These are phyloP conservation scores for Hysterangium stoloniferum DNA, from an alignment of 768 basidiomycete species.

Conservation along the genomic window DNA sequence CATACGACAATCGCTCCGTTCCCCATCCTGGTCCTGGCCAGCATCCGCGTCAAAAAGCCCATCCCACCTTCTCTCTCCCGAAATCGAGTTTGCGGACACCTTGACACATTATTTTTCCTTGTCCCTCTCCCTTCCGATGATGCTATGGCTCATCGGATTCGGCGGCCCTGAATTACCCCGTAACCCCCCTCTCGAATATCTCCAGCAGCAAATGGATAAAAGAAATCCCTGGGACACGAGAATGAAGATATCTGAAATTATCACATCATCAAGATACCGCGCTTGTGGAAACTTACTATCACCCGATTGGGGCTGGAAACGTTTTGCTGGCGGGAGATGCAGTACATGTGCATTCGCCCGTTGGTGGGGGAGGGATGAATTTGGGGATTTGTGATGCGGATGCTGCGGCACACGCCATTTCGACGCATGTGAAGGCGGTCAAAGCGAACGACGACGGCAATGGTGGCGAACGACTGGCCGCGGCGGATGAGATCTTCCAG, in stretches of 20 bases:
- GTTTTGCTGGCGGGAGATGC: slow-evolving; percentile 35
- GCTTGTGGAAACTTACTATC: slow-evolving; percentile 1
- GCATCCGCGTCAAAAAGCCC: slow-evolving; percentile 28
- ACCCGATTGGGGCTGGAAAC: slow-evolving; percentile 1
- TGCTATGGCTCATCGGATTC: slow-evolving; percentile 33
- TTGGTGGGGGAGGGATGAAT: slow-evolving; percentile 53
- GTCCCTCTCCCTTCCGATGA: slow-evolving; percentile 29
- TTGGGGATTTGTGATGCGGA: slow-evolving; percentile 48
- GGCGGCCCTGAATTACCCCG: slow-evolving; percentile 29
- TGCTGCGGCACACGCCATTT: slow-evolving; percentile 35
- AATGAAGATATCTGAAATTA: not conserved
- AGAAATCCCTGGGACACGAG: slow-evolving; percentile 6
- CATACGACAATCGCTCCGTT: slow-evolving; percentile 7
- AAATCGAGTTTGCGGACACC: slow-evolving; percentile 22
- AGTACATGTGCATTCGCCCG: slow-evolving; percentile 46
- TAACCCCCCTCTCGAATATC: slow-evolving; percentile 31
- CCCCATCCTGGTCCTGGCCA: slow-evolving; percentile 16
- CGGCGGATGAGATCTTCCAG: slow-evolving; percentile 26
- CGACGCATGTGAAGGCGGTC: slow-evolving; percentile 24
- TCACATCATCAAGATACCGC: slow-evolving; percentile 10
- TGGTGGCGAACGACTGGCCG: slow-evolving; percentile 24
- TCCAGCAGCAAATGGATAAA: slow-evolving; percentile 35
- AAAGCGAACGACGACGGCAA: slow-evolving; percentile 2
- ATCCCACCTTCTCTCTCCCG: slow-evolving; percentile 19
- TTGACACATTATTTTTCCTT: slow-evolving; percentile 28